These are phyloP conservation scores for Moricandia moricandioides DNA, from an alignment of 345 rosid genomes.

Conservation along the genomic window DNA sequence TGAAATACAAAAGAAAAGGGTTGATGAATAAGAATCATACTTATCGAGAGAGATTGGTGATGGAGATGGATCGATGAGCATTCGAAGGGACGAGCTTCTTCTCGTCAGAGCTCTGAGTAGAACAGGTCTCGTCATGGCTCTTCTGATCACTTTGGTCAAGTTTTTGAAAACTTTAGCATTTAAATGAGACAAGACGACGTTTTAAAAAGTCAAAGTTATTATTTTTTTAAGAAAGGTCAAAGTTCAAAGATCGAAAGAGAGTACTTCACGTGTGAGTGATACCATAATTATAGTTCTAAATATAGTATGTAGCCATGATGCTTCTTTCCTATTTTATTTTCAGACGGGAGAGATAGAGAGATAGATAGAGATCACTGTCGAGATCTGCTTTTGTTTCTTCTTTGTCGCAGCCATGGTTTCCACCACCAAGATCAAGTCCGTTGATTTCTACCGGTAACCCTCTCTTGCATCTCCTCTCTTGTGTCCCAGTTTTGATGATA, in stretches of 20 bases:
- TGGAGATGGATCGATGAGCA: slow-evolving; percentile 10
- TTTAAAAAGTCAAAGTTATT: neutral
- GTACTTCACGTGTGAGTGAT: neutral
- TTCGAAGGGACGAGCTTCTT: neutral
- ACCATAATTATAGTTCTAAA: neutral
- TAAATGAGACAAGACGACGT: neutral
- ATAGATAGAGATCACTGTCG: neutral
- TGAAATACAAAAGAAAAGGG: neutral
- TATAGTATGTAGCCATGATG: neutral
- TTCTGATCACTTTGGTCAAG: slow-evolving; percentile 5
- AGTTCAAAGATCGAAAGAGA: neutral
- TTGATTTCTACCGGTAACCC: slow-evolving; percentile 65
- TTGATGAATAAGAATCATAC: neutral
- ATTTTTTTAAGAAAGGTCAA: neutral
- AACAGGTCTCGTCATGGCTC: slow-evolving; percentile 26
- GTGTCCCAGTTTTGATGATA: neutral
- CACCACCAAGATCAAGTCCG: slow-evolving; percentile 57
- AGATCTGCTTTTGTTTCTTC: slow-evolving; percentile 9
- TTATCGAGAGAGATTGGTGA: slow-evolving; percentile 1
- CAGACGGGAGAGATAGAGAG: neutral
- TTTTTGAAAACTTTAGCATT: neutral
- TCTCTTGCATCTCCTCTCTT: neutral
- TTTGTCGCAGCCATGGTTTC: slow-evolving; percentile 51
- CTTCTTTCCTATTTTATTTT: neutral
- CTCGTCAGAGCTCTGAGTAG: slow-evolving; percentile 32